Percentiles rank a stretch among this genome's conserved stretches.
Evolutionary conservation across 768 basidiomycete species (phyloP).

Genomic region (Leccinum obscurum): DNA sequence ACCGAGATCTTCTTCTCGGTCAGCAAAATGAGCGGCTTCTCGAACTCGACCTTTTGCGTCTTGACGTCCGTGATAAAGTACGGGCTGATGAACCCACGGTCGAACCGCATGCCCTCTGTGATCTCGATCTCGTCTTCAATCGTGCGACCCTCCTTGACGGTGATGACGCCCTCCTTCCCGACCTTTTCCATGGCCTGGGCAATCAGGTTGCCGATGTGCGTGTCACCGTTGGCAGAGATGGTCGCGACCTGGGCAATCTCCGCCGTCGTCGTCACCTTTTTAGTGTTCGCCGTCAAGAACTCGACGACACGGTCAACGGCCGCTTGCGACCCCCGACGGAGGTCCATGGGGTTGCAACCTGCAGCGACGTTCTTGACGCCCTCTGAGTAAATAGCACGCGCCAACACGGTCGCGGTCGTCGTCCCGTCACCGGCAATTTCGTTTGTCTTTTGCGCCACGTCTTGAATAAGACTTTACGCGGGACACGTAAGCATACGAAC

Average conservation of each 20-base stretch:
- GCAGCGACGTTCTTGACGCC: constrained; percentile 99
- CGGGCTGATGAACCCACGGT: constrained; percentile 96
- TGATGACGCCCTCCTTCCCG: constrained; percentile 99
- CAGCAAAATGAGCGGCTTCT: constrained; percentile 92
- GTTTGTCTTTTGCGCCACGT: constrained; percentile 96
- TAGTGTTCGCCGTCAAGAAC: constrained; percentile 84
- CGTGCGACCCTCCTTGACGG: constrained; percentile 97
- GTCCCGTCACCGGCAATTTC: constrained; percentile 98
- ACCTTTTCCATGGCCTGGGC: constrained; percentile 99
- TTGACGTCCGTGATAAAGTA: constrained; percentile 99
- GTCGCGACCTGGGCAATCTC: constrained; percentile 99
- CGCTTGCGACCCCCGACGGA: constrained; percentile 95
- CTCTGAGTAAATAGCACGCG: constrained; percentile 96
- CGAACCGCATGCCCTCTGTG: constrained; percentile 99
- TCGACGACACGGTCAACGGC: constrained; percentile 95
- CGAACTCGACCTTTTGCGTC: constrained; percentile 92
- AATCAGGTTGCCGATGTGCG: constrained; percentile 90
- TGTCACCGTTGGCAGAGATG: constrained; percentile 81
- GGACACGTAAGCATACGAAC: constrained; percentile 5
- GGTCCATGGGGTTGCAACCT: constrained; percentile 99
- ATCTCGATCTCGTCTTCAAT: constrained; percentile 99
- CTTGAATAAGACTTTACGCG: constrained; percentile 75
- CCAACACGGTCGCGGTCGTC: constrained; percentile 95
- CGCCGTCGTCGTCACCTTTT: constrained; percentile 93
- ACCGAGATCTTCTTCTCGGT: constrained; percentile 98